Percentiles rank a stretch among this genome's conserved stretches.
phyloP scores from a whole-genome alignment of 176 grass and related monocot genomes.

The Coix lacrymajobi region DNA sequence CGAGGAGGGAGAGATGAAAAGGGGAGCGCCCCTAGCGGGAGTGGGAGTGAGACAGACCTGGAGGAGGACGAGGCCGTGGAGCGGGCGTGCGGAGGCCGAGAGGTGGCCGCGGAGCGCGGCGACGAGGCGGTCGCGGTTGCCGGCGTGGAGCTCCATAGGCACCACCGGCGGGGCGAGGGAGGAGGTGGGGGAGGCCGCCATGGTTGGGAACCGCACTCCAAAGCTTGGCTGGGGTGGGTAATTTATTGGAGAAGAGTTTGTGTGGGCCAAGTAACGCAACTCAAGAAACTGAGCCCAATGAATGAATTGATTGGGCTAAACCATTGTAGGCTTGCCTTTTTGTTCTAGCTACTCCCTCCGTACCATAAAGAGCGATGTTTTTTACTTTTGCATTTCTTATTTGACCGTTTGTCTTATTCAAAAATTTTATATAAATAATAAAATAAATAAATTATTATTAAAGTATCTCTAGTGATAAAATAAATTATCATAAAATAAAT shows the following conservation, averaged over 20 bases:
- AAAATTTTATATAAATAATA: no score
- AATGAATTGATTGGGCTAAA: not conserved
- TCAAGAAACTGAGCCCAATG: not conserved
- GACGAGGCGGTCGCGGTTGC: constrained; percentile 67
- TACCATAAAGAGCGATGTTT: no score
- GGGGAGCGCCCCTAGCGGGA: not conserved
- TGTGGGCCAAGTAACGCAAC: not conserved
- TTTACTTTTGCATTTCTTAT: no score
- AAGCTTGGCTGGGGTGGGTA: not conserved
- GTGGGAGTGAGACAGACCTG: constrained; percentile 32
- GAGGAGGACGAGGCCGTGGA: constrained; percentile 58
- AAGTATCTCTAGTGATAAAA: no score
- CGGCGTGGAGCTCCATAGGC: constrained; percentile 79
- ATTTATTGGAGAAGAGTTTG: not conserved
- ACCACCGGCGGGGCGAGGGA: constrained; percentile 50
- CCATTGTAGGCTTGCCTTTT: not conserved
- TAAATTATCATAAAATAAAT: no score
- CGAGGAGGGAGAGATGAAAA: no score
- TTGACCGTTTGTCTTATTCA: no score
- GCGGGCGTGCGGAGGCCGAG: constrained; percentile 40
- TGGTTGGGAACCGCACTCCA: constrained; percentile 15
- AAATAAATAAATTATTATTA: no score
- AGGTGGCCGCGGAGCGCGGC: constrained; percentile 50
- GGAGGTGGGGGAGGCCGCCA: constrained; percentile 41
- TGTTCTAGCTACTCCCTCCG: no score